These are phyloP conservation scores for Primulina tabacum DNA, from an alignment of 257 asterid genomes.

Conservation along the genomic window DNA sequence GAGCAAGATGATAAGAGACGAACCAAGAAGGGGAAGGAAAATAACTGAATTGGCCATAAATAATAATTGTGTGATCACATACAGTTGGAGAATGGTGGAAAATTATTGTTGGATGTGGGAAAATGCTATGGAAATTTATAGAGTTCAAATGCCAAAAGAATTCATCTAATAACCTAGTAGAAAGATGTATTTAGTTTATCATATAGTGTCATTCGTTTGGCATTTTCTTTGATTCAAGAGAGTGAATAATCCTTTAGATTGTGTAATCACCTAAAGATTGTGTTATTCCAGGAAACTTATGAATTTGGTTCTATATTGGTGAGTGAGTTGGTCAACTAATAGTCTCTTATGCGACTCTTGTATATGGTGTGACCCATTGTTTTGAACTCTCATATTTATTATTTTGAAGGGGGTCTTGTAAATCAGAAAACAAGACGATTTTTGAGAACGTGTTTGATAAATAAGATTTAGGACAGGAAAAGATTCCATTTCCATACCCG, in stretches of 20 bases:
- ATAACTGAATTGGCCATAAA: constrained; percentile 19
- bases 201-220: constrained; percentile 5
- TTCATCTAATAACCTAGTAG: background rate
- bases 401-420: background rate
- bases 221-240: constrained; percentile 14
- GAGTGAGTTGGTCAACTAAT: background rate
- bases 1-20: constrained; percentile 6
- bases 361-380: background rate
- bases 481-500: background rate
- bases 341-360: background rate
- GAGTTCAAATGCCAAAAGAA: background rate
- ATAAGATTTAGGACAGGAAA: background rate
- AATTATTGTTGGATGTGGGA: background rate
- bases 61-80: background rate
- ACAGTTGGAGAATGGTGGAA: background rate
- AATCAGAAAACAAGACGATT: background rate
- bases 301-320: background rate
- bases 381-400: too few species aligned
- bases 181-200: background rate
- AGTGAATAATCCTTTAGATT: background rate
- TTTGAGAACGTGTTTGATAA: background rate
- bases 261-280: background rate
- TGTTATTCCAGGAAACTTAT: background rate
- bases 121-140: background rate
- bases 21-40: constrained; percentile 10